phyloP scores from a whole-genome alignment of 1,139 yeast species.

The Diutina scorzettiae region DNA sequence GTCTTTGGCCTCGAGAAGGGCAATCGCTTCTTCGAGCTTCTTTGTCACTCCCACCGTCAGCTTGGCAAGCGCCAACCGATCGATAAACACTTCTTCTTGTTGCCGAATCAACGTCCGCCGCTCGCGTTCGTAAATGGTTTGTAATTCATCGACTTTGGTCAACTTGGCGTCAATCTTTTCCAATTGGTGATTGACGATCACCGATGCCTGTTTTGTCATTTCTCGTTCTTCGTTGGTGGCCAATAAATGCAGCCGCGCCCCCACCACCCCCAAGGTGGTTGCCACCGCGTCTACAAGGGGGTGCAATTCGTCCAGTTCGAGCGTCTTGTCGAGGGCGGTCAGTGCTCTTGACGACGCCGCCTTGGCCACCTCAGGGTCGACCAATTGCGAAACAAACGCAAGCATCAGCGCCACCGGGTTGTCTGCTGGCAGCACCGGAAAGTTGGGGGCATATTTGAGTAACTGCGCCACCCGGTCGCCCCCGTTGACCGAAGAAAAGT shows the following conservation, averaged over 20 bases:
- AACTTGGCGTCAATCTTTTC: constrained; percentile 70
- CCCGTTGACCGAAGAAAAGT: constrained; percentile 25
- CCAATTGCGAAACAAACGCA: constrained; percentile 74
- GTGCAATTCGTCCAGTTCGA: neutral
- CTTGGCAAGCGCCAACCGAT: constrained; percentile 60
- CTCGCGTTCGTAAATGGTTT: constrained; percentile 68
- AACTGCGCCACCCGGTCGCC: constrained; percentile 31
- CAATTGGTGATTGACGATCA: constrained; percentile 59
- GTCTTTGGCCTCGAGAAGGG: constrained; percentile 17
- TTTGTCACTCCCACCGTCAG: constrained; percentile 42
- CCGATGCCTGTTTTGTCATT: constrained; percentile 45
- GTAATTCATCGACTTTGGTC: constrained; percentile 57
- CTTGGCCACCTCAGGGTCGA: constrained; percentile 77
- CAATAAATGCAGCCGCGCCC: constrained; percentile 75
- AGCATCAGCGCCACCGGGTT: constrained; percentile 89
- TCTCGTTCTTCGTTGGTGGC: constrained; percentile 77
- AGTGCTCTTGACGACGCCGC: constrained; percentile 65
- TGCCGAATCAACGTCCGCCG: constrained; percentile 61
- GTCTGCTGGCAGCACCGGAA: constrained; percentile 77
- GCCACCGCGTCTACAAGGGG: constrained; percentile 29
- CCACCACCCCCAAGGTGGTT: constrained; percentile 53
- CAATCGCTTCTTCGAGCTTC: constrained; percentile 34
- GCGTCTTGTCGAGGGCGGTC: constrained; percentile 5
- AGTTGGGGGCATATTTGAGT: constrained; percentile 69
- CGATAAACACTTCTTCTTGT: constrained; percentile 73